Evolutionary conservation across 768 basidiomycete species (phyloP).

Genomic region (Suillus paluster): DNA sequence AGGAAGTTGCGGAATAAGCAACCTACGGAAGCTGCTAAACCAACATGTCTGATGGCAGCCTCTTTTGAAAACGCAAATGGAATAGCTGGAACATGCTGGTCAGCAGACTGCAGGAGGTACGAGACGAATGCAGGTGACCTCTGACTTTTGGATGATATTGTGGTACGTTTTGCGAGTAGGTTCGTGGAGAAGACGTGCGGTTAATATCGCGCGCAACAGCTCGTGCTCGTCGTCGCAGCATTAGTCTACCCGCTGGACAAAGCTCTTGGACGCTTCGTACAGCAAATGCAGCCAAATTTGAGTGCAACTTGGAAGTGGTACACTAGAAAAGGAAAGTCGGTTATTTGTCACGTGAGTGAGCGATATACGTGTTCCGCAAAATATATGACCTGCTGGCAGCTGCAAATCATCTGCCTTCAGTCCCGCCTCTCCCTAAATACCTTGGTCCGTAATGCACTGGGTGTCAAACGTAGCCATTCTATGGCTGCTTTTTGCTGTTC

Average conservation of each 20-base stretch:
- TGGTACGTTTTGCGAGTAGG: slow-evolving; percentile 21
- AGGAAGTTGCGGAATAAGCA: slow-evolving; percentile 24
- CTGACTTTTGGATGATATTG: slow-evolving; percentile 44
- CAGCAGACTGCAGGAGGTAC: slow-evolving; percentile 2
- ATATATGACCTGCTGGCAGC: no score
- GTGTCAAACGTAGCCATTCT: slow-evolving; percentile 35
- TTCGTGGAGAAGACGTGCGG: slow-evolving; percentile 10
- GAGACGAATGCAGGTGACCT: slow-evolving; percentile 31
- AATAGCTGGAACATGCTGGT: slow-evolving; percentile 42
- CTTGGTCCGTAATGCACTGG: slow-evolving; percentile 25
- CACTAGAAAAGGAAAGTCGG: background rate
- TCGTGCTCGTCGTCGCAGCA: slow-evolving; percentile 1
- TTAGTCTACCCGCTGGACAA: background rate
- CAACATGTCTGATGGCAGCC: slow-evolving; percentile 47
- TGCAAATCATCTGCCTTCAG: slow-evolving; percentile 8
- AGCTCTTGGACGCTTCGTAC: background rate
- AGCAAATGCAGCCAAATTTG: background rate
- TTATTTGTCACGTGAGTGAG: slow-evolving; percentile 28
- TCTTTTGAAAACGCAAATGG: slow-evolving; percentile 55
- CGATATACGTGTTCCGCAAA: slow-evolving; percentile 28
- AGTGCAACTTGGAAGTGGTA: background rate
- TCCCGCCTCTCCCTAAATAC: background rate
- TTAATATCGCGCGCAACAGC: background rate
- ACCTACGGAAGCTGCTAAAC: slow-evolving; percentile 33
- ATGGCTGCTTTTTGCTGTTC: slow-evolving; percentile 33